Evolutionary conservation across 192 early-diverging fungal genomes (phyloP).

Genomic region (Oehlia diaphana): DNA sequence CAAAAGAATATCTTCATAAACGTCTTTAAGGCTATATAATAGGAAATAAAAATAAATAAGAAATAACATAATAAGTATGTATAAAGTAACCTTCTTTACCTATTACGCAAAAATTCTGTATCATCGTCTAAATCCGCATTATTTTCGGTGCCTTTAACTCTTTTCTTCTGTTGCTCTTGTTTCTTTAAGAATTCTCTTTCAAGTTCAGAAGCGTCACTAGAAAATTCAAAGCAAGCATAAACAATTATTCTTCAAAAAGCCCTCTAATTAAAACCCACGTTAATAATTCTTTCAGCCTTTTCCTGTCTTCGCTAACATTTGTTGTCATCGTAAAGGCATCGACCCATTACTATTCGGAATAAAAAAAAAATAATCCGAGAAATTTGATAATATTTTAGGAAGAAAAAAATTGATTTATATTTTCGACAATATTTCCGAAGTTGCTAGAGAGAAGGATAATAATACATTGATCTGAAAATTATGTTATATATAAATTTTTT

Average conservation of each 20-base stretch:
- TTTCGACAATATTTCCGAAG: neutral
- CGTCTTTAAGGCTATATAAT: conserved; percentile 44
- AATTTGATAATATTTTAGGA: neutral
- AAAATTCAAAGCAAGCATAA: neutral
- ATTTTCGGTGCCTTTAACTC: conserved; percentile 1
- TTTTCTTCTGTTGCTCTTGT: conserved; percentile 21
- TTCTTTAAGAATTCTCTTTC: conserved; percentile 29
- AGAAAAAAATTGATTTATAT: neutral
- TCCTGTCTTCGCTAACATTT: conserved; percentile 33
- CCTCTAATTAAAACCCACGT: neutral
- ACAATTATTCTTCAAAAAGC: neutral
- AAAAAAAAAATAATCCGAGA: neutral
- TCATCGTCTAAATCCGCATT: conserved; percentile 14
- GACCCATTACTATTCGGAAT: conserved; percentile 11
- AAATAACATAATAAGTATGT: neutral
- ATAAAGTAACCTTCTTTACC: neutral
- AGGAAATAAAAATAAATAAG: neutral
- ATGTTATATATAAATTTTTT: neutral
- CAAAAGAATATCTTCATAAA: conserved; percentile 48
- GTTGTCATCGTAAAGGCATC: conserved; percentile 30
- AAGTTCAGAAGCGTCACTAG: conserved; percentile 25
- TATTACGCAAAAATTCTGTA: conserved; percentile 27
- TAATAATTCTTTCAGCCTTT: conserved; percentile 28
- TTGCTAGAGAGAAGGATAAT: too few species aligned
- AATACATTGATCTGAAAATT: neutral